Evolutionary conservation across 2,329 filamentous ascomycete species (phyloP).

Genomic region (Cladosporium sp.): DNA sequence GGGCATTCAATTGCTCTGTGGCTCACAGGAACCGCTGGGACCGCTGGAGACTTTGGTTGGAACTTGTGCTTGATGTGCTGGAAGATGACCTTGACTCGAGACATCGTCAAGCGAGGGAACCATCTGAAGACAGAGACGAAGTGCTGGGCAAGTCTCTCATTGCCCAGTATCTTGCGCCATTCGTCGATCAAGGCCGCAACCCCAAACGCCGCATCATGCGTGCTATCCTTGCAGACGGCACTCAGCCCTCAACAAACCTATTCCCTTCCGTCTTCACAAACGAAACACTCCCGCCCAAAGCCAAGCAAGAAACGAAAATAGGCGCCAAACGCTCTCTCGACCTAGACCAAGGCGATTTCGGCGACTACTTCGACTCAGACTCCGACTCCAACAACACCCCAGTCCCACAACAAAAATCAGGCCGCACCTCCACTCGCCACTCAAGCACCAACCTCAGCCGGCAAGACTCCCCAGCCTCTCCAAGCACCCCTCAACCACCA

Average conservation of each 20-base stretch:
- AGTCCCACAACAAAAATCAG: slow-evolving; percentile 56
- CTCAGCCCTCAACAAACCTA: slow-evolving; percentile 50
- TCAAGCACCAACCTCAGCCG: slow-evolving; percentile 40
- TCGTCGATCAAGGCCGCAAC: slow-evolving; percentile 40
- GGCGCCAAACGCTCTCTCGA: slow-evolving; percentile 53
- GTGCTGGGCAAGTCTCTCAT: slow-evolving; percentile 59
- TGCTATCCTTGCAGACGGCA: slow-evolving; percentile 68
- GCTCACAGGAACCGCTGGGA: slow-evolving; percentile 73
- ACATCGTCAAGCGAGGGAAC: slow-evolving; percentile 21
- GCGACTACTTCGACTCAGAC: slow-evolving; percentile 38
- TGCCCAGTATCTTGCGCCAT: slow-evolving; percentile 57
- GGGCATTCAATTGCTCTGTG: slow-evolving; percentile 89
- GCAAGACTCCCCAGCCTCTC: slow-evolving; percentile 51
- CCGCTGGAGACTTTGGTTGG: slow-evolving; percentile 78
- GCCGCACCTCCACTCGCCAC: slow-evolving; percentile 48
- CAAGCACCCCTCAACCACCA: slow-evolving; percentile 64
- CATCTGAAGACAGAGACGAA: slow-evolving; percentile 22
- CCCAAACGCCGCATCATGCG: slow-evolving; percentile 58
- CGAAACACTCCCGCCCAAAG: slow-evolving; percentile 56
- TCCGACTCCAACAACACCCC: slow-evolving; percentile 15
- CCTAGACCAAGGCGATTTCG: slow-evolving; percentile 51
- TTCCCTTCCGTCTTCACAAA: slow-evolving; percentile 68
- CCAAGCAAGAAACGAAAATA: slow-evolving; percentile 57
- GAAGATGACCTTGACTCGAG: slow-evolving; percentile 49
- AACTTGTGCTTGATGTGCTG: slow-evolving; percentile 75